Base-by-base conservation (phyloP, 1,139 yeast genomes). In the Nakaseomyces uthaithaninus region DNA sequence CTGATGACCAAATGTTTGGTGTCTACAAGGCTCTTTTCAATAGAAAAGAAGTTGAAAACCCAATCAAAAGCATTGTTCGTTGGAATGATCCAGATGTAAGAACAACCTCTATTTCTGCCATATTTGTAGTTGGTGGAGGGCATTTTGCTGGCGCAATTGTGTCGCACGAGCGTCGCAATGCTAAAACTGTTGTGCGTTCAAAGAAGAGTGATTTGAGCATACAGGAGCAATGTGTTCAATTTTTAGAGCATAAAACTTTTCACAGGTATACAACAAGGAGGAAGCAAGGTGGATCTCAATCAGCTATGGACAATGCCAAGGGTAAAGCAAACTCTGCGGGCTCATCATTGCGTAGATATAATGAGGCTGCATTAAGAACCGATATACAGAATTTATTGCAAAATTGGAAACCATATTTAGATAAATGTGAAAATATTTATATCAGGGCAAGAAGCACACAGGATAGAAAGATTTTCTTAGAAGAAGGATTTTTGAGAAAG, bases 251-350 rank as follows among this genome's bases (percentile, higher is more conserved):
- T 45, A 91, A 89, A 55, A 83, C 96, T 0, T 87, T 86, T 60
- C 98, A 91, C 60, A 71, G 97, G 50, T 91, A 91, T 57, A 91
- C 99, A 2, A 87, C 96, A 1, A 80, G 99, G 66, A 74, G 95
- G 49, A 93, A 91, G 55, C 99, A 91, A 62, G 99, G 99, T 65
- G 98, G 98, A 1, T 75, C 97, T 0, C 99, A 91, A 61, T 76
- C 91, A 47, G 89, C 96, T 1, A 82, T 77, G 62, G 99, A 91
- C 62, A 85, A 80, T 57, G 81, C 95, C 1, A 75, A 82, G 49
- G 97, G 98, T 3, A 89, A 89, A 59, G 98, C 98, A 9, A 86
- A 86, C 49, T 87, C 96, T 12, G 98, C 96, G 0, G 99, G 99
- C 44, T 82, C 96, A 2, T 76, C 79, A 41, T 71, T 91, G 38